A percentile compares a stretch with the other conserved stretches of the same genome.
Evolutionary conservation across 306 rosid species (phyloP).

Genomic region (Begonia fuchsioides): DNA sequence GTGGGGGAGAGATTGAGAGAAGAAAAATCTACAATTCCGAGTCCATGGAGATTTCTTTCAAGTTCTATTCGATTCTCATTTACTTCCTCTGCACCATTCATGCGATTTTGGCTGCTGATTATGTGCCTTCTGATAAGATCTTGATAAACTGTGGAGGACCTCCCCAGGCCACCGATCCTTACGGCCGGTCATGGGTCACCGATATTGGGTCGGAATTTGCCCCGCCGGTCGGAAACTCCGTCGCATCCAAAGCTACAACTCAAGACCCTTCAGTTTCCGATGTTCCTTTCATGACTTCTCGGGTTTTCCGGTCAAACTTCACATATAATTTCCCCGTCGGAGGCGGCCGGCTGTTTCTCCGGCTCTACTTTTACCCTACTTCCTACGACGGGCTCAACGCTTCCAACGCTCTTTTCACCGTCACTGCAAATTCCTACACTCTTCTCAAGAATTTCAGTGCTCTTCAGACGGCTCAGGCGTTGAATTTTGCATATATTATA

Average conservation of each 20-base stretch:
- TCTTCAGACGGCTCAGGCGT: slow-evolving; percentile 38
- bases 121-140: slow-evolving; percentile 44
- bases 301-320: slow-evolving; percentile 36
- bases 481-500: slow-evolving; percentile 39
- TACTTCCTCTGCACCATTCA: slow-evolving; percentile 21
- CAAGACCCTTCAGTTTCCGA: slow-evolving; percentile 62
- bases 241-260: slow-evolving; percentile 24
- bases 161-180: slow-evolving; percentile 23
- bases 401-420: slow-evolving; percentile 42
- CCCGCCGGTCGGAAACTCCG: slow-evolving; percentile 21
- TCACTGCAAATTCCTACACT: slow-evolving; percentile 35
- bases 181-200: slow-evolving; percentile 50
- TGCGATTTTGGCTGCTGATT: slow-evolving; percentile 28
- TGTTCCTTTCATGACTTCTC: slow-evolving; percentile 57
- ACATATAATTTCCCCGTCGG: slow-evolving; percentile 71
- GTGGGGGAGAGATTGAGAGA: too few relatives aligned
- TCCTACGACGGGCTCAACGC: slow-evolving; percentile 45
- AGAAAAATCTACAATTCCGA: too few relatives aligned
- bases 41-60: too few relatives aligned
- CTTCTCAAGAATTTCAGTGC: slow-evolving; percentile 65
- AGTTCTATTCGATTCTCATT: slow-evolving; percentile 14
- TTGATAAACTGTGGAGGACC: slow-evolving; percentile 76
- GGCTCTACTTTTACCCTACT: slow-evolving; percentile 58
- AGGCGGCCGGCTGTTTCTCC: slow-evolving; percentile 54
- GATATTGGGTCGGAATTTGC: slow-evolving; percentile 47